phyloP scores from a whole-genome alignment of 108 stramenopile species.

The Aurantiochytrium sp. region DNA sequence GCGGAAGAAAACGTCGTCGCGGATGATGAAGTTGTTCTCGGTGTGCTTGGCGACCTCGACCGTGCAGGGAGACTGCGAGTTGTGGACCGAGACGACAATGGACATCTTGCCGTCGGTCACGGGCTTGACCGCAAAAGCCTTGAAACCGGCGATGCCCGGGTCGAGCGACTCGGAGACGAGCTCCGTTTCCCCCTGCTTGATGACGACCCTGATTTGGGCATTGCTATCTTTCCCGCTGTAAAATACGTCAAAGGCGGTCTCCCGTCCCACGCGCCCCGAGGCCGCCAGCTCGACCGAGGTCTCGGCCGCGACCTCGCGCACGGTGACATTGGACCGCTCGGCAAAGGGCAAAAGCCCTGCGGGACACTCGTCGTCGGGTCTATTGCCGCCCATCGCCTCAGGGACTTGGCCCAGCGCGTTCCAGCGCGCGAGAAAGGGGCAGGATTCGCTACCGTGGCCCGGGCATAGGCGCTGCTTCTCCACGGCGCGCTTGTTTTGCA shows the following conservation, averaged over 20 bases:
- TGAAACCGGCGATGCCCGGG: neutral
- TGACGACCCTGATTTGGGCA: neutral
- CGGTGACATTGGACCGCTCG: neutral
- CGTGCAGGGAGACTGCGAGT: neutral
- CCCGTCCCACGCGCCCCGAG: neutral
- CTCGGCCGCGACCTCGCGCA: neutral
- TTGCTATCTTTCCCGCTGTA: neutral
- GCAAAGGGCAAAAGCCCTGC: neutral
- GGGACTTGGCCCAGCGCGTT: neutral
- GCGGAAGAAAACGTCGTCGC: neutral
- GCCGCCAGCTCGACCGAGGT: neutral
- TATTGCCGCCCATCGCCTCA: neutral
- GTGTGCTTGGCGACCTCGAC: neutral
- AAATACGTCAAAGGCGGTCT: neutral
- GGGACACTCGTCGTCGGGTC: neutral
- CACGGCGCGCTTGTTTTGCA: neutral
- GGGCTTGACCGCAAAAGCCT: neutral
- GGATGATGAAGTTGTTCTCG: neutral
- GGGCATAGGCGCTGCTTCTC: neutral
- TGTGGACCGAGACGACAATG: neutral
- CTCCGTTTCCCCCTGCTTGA: neutral
- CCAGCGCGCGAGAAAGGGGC: neutral
- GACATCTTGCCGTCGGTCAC: neutral
- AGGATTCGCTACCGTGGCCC: neutral
- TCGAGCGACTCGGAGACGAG: neutral